Percentiles rank a stretch among this genome's conserved stretches.
These are phyloP conservation scores for Dichotomopilus funicola DNA, from an alignment of 2,329 filamentous ascomycete species.

Conservation along the genomic window DNA sequence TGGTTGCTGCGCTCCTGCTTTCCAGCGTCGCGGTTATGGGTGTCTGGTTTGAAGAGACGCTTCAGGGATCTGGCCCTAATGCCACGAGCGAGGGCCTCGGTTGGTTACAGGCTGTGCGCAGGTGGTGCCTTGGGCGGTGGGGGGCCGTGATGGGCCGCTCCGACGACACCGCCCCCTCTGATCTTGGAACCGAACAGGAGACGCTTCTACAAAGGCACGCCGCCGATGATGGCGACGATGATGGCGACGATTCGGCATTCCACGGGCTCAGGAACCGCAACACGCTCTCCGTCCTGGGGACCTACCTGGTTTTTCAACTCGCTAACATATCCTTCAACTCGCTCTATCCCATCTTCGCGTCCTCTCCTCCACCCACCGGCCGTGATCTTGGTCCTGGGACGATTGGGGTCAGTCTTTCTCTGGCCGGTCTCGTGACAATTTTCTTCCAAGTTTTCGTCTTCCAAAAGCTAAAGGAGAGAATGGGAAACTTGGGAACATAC, in stretches of 20 bases:
- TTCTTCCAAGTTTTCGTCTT: constrained; percentile 85
- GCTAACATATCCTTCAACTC: constrained; percentile 94
- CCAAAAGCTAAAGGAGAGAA: constrained; percentile 64
- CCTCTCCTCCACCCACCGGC: constrained; percentile 67
- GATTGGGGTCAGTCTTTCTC: constrained; percentile 78
- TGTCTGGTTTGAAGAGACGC: constrained; percentile 82
- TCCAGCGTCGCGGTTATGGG: constrained; percentile 66
- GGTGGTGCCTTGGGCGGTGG: constrained; percentile 22
- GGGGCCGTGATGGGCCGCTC: too few species aligned
- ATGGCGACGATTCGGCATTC: constrained; percentile 42
- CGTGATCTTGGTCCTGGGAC: constrained; percentile 68
- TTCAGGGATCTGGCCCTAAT: constrained; percentile 43
- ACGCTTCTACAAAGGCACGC: too few species aligned
- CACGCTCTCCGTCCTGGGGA: constrained; percentile 71
- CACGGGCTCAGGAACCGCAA: constrained; percentile 67
- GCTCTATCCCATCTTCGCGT: constrained; percentile 87
- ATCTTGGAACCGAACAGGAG: constrained; percentile 11
- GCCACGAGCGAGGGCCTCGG: constrained; percentile 19
- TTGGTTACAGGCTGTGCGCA: constrained; percentile 28
- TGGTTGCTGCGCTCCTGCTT: constrained; percentile 65
- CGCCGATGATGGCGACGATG: constrained; percentile 24
- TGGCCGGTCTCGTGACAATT: constrained; percentile 80
- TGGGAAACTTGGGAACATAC: constrained; percentile 85
- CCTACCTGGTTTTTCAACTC: constrained; percentile 89
- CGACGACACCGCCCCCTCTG: too few species aligned